Evolutionary conservation across 257 asterid genomes (phyloP).

Genomic region (Perilla frutescens): DNA sequence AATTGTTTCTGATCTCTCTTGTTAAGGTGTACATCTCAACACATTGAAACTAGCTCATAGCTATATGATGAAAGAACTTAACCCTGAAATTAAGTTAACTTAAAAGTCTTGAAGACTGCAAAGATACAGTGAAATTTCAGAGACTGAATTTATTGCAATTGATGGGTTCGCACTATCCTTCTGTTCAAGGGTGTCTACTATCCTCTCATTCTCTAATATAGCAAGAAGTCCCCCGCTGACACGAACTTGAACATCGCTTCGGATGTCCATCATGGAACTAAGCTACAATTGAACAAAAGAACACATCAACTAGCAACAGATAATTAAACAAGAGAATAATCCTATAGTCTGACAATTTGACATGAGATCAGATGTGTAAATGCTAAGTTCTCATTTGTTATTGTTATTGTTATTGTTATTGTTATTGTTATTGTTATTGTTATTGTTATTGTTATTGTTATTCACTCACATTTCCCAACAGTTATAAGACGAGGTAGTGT

Average conservation of each 20-base stretch:
- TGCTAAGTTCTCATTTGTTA: slow-evolving; percentile 23
- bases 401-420: neutral
- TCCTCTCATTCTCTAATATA: slow-evolving; percentile 89
- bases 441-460: neutral
- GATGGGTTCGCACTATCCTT: slow-evolving; percentile 73
- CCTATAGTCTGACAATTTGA: slow-evolving; percentile 17
- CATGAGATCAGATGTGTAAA: slow-evolving; percentile 9
- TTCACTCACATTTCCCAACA: too few relatives aligned
- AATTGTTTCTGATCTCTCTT: slow-evolving; percentile 65
- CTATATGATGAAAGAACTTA: slow-evolving; percentile 31
- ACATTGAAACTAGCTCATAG: slow-evolving; percentile 33
- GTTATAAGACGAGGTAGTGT: slow-evolving; percentile 14
- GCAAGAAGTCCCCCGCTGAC: slow-evolving; percentile 98
- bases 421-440: neutral
- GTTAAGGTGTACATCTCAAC: slow-evolving; percentile 55
- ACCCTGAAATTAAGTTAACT: slow-evolving; percentile 10
- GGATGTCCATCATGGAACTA: slow-evolving; percentile 93
- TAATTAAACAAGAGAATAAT: slow-evolving; percentile 22
- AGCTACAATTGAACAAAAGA: slow-evolving; percentile 56
- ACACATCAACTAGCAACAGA: slow-evolving; percentile 26
- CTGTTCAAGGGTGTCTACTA: slow-evolving; percentile 75
- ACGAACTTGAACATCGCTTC: slow-evolving; percentile 94
- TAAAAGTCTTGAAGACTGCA: slow-evolving; percentile 22
- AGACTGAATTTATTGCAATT: slow-evolving; percentile 71
- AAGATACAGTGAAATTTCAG: slow-evolving; percentile 91